Percentiles rank a stretch among this genome's conserved stretches.
These are phyloP conservation scores for Pyrenula massariospora DNA, from an alignment of 495 filamentous ascomycete genomes.

Conservation along the genomic window DNA sequence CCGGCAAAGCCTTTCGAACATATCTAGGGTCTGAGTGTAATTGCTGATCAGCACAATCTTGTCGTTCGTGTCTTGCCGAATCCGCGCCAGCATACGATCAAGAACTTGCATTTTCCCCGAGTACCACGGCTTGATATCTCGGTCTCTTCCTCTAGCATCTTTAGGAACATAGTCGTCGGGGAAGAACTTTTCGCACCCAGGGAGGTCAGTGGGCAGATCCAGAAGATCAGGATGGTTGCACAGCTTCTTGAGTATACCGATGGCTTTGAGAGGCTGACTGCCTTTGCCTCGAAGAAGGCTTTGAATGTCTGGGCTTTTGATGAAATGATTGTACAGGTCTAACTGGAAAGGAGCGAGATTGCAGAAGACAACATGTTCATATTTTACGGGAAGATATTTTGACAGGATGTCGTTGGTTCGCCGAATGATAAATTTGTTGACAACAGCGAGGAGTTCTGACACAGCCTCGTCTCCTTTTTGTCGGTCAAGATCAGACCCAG, in stretches of 20 bases:
- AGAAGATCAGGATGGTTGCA: slow-evolving; percentile 98
- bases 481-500: slow-evolving; percentile 71
- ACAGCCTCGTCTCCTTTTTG: slow-evolving; percentile 78
- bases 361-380: slow-evolving; percentile 99
- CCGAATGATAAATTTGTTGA: slow-evolving; percentile 98
- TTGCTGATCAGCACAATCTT: slow-evolving; percentile 99
- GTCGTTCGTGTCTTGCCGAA: slow-evolving; percentile 92
- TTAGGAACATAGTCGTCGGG: slow-evolving; percentile 85
- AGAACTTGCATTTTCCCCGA: slow-evolving; percentile 98
- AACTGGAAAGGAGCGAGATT: slow-evolving; percentile 87
- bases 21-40: slow-evolving; percentile 91
- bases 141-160: slow-evolving; percentile 76
- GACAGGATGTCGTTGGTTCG: slow-evolving; percentile 96
- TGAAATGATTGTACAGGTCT: slow-evolving; percentile 91
- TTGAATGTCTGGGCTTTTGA: slow-evolving; percentile 90
- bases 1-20: slow-evolving; percentile 89
- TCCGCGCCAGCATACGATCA: slow-evolving; percentile 94
- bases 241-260: slow-evolving; percentile 91
- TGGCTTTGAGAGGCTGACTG: slow-evolving; percentile 91
- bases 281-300: slow-evolving; percentile 87
- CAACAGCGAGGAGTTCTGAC: slow-evolving; percentile 64
- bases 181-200: slow-evolving; percentile 70
- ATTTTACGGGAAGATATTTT: slow-evolving; percentile 97
- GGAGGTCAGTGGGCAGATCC: slow-evolving; percentile 71
- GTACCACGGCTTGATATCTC: slow-evolving; percentile 92